Percentiles rank a stretch among this genome's conserved stretches.
Evolutionary conservation across 345 rosid genomes (phyloP).

Genomic region (Eutrema yunnanense): DNA sequence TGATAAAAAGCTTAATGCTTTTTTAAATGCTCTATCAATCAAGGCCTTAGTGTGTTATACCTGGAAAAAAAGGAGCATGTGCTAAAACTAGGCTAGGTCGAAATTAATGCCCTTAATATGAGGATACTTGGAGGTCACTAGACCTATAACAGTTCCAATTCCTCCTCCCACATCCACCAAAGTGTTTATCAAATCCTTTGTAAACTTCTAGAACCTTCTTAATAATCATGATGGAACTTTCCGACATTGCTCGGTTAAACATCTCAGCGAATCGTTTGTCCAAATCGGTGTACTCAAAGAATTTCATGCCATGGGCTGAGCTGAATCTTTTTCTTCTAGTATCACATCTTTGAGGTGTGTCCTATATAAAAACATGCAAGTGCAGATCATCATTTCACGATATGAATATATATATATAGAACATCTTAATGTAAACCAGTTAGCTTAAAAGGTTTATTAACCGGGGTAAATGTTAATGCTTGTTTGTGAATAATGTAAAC

Average conservation of each 20-base stretch:
- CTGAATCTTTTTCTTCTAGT: conserved; percentile 46
- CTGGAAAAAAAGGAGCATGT: conserved; percentile 33
- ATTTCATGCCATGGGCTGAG: conserved; percentile 43
- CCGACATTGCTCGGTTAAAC: conserved; percentile 47
- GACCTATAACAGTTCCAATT: conserved; percentile 35
- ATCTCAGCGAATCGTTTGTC: conserved; percentile 35
- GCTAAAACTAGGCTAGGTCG: too few relatives aligned
- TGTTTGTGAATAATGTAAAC: too few relatives aligned
- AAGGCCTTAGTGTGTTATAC: too few relatives aligned
- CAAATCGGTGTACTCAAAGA: conserved; percentile 35
- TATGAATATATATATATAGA: neutral
- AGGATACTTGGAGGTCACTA: conserved; percentile 43
- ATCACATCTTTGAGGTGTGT: conserved; percentile 39
- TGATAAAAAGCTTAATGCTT: too few relatives aligned
- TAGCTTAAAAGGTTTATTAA: neutral
- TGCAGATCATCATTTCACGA: neutral
- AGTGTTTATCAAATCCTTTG: conserved; percentile 42
- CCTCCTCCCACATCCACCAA: conserved; percentile 70
- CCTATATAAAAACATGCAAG: conserved; percentile 4
- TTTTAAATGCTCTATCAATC: too few relatives aligned
- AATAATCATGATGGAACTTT: conserved; percentile 33
- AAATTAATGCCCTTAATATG: too few relatives aligned
- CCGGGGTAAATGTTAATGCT: too few relatives aligned
- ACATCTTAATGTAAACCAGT: neutral
- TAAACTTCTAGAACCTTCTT: conserved; percentile 42